Percentiles rank a stretch among this genome's conserved stretches.
phyloP scores from a whole-genome alignment of 805 yeast species.

The Wickerhamiella parazyma region DNA sequence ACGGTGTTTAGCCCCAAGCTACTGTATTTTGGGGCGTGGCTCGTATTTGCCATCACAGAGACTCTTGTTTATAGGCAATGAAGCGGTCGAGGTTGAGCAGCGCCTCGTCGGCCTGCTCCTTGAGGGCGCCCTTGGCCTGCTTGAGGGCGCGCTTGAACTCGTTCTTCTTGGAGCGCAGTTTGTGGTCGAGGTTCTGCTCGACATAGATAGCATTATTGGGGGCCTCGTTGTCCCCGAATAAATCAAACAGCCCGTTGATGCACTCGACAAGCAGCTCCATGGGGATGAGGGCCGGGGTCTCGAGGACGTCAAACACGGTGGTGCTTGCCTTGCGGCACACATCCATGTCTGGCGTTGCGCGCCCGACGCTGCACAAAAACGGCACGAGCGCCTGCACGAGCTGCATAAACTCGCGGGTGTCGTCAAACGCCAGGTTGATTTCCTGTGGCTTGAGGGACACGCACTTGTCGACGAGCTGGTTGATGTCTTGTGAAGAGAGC shows the following conservation, averaged over 20 bases:
- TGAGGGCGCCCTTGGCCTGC: conserved; percentile 43
- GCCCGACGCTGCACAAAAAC: conserved; percentile 1
- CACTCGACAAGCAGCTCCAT: conserved; percentile 41
- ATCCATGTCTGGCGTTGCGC: not conserved
- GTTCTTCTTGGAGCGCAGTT: conserved; percentile 33
- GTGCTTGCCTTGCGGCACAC: conserved; percentile 1
- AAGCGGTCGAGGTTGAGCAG: conserved; percentile 57
- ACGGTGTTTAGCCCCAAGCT: conserved; percentile 93
- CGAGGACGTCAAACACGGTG: conserved; percentile 12
- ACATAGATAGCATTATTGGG: conserved; percentile 57
- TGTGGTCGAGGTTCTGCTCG: conserved; percentile 32
- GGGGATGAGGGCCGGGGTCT: conserved; percentile 19
- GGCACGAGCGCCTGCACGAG: conserved; percentile 1
- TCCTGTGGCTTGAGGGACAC: not conserved
- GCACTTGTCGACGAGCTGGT: conserved; percentile 1
- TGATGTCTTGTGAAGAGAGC: not conserved
- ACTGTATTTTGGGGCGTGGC: conserved; percentile 69
- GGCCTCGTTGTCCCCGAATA: conserved; percentile 60
- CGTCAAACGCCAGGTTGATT: conserved; percentile 6
- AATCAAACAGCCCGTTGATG: conserved; percentile 55
- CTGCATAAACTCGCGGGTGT: conserved; percentile 2
- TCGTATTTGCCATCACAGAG: conserved; percentile 20
- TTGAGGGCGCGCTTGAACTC: conserved; percentile 42
- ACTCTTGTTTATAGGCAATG: conserved; percentile 48
- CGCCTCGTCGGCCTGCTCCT: conserved; percentile 53